Evolutionary conservation across 192 early-diverging fungal species (phyloP), one percentile per base, ranked within the genome.

Genomic region (Geranomyces michiganensis): DNA sequence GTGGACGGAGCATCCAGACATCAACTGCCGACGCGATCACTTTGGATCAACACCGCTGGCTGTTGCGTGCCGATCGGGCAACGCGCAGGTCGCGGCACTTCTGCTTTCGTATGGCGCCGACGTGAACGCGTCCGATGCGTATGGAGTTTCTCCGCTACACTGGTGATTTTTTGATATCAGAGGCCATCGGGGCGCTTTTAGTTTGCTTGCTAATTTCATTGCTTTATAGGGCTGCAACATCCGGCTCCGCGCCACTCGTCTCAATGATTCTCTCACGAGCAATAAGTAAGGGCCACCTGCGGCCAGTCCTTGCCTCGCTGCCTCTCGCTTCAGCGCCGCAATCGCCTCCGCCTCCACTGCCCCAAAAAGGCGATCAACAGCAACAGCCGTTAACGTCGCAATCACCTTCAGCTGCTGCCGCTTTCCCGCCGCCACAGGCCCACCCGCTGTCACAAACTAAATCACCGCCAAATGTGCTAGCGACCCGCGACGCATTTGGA

Each of bases 41-140:
- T 65, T 64, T 22, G 70, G 70, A 19, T 64, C 62, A 10, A 72
- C 44, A 61, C 70, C 70, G 22, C 70, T 72, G 13, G n/a, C 70
- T 12, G 70, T 64, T 6, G 70, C 70, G 19, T 72, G 70, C 29
- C 70, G 70, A 1, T 61, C 43, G 17, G 68, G 68, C 30, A 72
- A 72, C 36, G 29, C 26, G 4, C 43, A 53, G 12, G 43, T 72
- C 59, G 62, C 70, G 5, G 19, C 41, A 1, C 36, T 65, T 15
- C 30, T 72, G 21, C 41, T 72, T 19, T 62, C 60, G 21, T 72
- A 51, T 22, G 70, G 70, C 30, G 70, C 70, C 8, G 70, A 72
- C 41, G 44, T 72, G 13, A 36, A 8, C 36, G 62, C 62, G 5
- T 6, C 43, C 14, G 70, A 72, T 62, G 70, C 30, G 22, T 72